phyloP scores from a whole-genome alignment of 345 rosid genomes.

The Rubroshorea leprosula region DNA sequence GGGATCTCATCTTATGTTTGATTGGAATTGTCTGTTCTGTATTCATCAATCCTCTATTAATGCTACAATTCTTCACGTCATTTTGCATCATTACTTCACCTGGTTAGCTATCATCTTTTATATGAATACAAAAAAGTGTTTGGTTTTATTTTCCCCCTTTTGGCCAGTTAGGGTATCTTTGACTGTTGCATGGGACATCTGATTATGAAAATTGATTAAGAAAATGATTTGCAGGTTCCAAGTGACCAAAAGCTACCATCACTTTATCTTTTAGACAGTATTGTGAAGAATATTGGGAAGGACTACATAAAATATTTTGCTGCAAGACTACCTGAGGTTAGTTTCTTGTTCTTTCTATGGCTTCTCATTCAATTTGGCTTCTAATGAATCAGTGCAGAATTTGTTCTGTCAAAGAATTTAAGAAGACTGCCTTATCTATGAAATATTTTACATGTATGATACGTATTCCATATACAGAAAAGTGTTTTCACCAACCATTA shows the following conservation, averaged over 20 bases:
- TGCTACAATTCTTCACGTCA: not conserved
- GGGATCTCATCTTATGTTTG: too few species aligned
- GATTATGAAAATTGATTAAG: too few species aligned
- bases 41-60: not conserved
- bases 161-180: not conserved
- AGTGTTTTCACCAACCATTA: too few species aligned
- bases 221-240: conserved; percentile 85
- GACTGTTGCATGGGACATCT: conserved; percentile 25
- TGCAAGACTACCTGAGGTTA: conserved; percentile 78
- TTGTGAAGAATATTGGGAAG: conserved; percentile 93
- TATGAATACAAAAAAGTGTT: not conserved
- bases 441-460: too few species aligned
- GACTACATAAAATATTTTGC: conserved; percentile 89
- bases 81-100: not conserved
- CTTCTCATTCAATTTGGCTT: too few species aligned
- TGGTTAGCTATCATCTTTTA: not conserved
- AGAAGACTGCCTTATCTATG: too few species aligned
- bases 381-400: too few species aligned
- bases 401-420: too few species aligned
- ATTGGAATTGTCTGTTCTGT: not conserved
- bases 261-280: conserved; percentile 96
- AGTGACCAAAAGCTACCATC: conserved; percentile 98
- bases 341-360: too few species aligned
- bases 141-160: not conserved
- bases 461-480: too few species aligned